Evolutionary conservation across 2,329 filamentous ascomycete species (phyloP), one percentile per base, ranked within the genome.

Genomic region (Pestalotiopsis sp.): DNA sequence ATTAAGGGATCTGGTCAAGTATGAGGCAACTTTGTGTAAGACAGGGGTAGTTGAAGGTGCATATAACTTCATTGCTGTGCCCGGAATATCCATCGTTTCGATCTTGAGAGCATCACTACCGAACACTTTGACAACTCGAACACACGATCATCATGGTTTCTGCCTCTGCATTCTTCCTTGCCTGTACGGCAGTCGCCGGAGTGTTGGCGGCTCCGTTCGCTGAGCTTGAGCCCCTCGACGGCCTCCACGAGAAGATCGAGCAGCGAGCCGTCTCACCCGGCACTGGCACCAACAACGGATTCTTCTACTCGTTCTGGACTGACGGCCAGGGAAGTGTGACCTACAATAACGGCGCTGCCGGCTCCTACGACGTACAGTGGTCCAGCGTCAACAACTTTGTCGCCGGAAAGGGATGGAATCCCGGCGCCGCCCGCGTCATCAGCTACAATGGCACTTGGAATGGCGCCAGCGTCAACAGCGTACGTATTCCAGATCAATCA

Each of bases 251-350:
- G 62, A 65, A 65, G 48, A 65, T 65, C n/a, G 58, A 38, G 20
- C 22, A 55, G 48, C 20, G 62, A 56, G 20, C 62, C 11, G 75
- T 74, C 3, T 71, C 72, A 22, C 69, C 75, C 10, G 74, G 75
- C 68, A 75, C 73, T 17, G 75, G 75, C 67, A 73, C 70, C 35
- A 68, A 86, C 81, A 84, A 88, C 75, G 87, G 87, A 70, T 90
- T 84, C 80, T 90, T 85, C 81, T 90, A 87, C 78, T 88, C 85
- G 14, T 89, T 83, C 81, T 90, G 86, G 66, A 68, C 82, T 57
- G 87, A 89, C 69, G 84, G 84, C n/a, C 80, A 77, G n/a, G 83
- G 80, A 26, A 74, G 78, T 59, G 84, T 86, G 17, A 84, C 79
- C 63, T 90, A 89, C 81, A 87, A 84, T 76, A 89, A 89, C 78